These are phyloP conservation scores for Diaporthe batatas DNA, from an alignment of 2,329 filamentous ascomycete genomes.

Conservation along the genomic window DNA sequence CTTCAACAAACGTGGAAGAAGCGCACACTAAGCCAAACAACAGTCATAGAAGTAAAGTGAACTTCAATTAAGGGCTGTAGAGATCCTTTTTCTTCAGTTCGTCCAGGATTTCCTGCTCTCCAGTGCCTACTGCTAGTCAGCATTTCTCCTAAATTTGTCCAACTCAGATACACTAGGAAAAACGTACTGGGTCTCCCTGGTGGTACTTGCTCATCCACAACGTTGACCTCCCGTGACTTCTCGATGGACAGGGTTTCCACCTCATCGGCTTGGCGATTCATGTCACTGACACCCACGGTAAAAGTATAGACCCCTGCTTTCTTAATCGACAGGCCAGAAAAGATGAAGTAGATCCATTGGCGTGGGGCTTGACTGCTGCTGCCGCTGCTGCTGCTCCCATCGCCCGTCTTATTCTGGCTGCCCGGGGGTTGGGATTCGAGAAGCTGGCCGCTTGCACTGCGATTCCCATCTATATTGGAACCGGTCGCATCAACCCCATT, in stretches of 20 bases:
- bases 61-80: neutral
- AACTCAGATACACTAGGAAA: neutral
- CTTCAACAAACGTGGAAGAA: neutral
- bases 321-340: neutral
- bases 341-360: conserved; percentile 39
- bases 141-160: neutral
- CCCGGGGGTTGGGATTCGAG: neutral
- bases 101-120: neutral
- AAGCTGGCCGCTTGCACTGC: conserved; percentile 8
- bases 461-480: neutral
- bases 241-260: neutral
- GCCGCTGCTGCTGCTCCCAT: conserved; percentile 33
- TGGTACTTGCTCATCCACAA: conserved; percentile 1
- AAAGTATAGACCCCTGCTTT: conserved; percentile 18
- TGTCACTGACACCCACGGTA: conserved; percentile 2
- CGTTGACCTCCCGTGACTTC: conserved; percentile 19
- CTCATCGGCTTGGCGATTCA: neutral
- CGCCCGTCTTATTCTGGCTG: neutral
- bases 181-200: conserved; percentile 31
- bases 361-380: conserved; percentile 7
- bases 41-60: neutral
- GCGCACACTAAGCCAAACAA: too few species aligned
- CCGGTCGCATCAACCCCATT: neutral
- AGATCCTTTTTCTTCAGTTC: neutral
- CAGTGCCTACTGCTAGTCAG: neutral